phyloP scores from a whole-genome alignment of 2,329 filamentous ascomycete species.

The Thelonectria discophora region DNA sequence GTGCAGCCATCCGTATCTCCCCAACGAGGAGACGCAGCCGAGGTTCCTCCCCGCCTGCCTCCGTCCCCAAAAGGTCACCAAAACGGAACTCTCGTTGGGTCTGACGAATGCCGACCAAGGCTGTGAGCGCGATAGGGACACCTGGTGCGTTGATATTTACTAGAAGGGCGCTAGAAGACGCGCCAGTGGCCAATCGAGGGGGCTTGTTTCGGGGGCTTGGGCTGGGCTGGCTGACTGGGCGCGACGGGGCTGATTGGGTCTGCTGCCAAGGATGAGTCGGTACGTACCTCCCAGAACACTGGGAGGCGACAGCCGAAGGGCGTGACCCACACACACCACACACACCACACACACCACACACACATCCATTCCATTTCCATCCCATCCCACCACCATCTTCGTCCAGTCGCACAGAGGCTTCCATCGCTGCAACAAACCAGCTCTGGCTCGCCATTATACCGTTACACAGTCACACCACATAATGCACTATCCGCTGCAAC shows the following conservation, averaged over 20 bases:
- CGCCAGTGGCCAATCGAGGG: slow-evolving; percentile 29
- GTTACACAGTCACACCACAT: slow-evolving; percentile 8
- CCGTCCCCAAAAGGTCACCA: slow-evolving; percentile 6
- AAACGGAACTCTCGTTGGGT: not conserved
- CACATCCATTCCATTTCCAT: not conserved
- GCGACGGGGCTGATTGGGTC: slow-evolving; percentile 14
- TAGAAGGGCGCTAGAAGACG: slow-evolving; percentile 44
- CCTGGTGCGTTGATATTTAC: slow-evolving; percentile 25
- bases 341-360: slow-evolving; percentile 3
- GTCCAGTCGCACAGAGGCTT: not conserved
- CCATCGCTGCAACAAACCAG: not conserved
- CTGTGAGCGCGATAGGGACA: slow-evolving; percentile 18
- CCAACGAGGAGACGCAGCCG: not conserved
- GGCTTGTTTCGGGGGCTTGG: slow-evolving; percentile 14
- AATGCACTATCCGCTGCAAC: slow-evolving; percentile 1
- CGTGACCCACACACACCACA: slow-evolving; percentile 10
- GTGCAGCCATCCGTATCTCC: slow-evolving; percentile 3
- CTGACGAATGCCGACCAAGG: slow-evolving; percentile 22
- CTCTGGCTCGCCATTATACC: not conserved
- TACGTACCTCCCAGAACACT: slow-evolving; percentile 1
- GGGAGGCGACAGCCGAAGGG: slow-evolving; percentile 10
- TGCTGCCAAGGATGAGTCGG: not conserved
- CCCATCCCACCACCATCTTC: not conserved
- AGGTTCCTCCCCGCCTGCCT: slow-evolving; percentile 2
- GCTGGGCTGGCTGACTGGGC: slow-evolving; percentile 17